Conservation (phyloP, 192 early-diverging fungal genomes). For the Umbelopsis isabellina region DNA sequence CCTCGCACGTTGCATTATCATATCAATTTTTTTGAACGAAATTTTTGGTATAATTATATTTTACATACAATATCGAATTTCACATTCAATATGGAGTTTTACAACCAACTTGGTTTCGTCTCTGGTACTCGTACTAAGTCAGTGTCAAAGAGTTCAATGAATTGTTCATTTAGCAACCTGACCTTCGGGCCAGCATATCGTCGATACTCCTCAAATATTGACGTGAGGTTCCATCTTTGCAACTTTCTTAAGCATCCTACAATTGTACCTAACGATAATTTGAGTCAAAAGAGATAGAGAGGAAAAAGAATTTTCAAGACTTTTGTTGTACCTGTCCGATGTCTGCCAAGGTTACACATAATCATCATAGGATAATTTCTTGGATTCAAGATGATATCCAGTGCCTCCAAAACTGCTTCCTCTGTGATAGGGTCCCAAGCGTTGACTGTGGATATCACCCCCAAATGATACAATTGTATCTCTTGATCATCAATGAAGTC, state of each 20-base stretch:
- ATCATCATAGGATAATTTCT: constrained; percentile 93
- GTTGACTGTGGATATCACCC: constrained; percentile 79
- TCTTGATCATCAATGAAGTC: constrained; percentile 99
- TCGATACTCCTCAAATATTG: constrained; percentile 98
- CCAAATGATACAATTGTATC: constrained; percentile 89
- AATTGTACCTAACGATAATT: constrained; percentile 73
- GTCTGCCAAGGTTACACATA: constrained; percentile 98
- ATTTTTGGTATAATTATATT: background rate
- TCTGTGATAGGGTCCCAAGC: constrained; percentile 99
- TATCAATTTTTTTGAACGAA: background rate
- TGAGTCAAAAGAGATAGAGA: background rate
- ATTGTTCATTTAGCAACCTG: constrained; percentile 94
- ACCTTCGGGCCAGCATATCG: constrained; percentile 97
- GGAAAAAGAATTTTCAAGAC: background rate
- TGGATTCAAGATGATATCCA: constrained; percentile 86
- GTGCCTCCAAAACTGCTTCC: constrained; percentile 91
- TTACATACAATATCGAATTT: background rate
- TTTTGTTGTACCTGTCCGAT: constrained; percentile 78
- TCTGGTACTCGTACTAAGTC: constrained; percentile 87
- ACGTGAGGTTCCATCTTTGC: constrained; percentile 97
- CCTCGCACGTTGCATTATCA: background rate
- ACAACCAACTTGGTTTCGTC: constrained; percentile 78
- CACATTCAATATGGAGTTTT: background rate
- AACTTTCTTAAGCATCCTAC: constrained; percentile 97
- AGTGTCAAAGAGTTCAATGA: constrained; percentile 95